Evolutionary conservation across 2,329 filamentous ascomycete genomes (phyloP).

Genomic region (Graphium sp.): DNA sequence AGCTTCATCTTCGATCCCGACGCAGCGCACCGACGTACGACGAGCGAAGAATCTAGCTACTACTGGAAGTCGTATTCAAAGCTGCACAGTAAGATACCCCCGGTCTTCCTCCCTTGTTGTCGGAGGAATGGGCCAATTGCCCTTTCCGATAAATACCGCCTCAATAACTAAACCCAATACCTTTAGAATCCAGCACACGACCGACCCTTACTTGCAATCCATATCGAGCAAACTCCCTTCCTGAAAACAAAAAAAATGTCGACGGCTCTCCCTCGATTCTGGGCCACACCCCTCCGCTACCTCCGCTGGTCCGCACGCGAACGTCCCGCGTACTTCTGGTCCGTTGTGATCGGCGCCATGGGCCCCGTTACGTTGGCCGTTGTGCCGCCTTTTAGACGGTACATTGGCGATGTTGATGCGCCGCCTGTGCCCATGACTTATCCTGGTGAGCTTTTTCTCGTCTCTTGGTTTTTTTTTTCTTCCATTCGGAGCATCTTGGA

Average conservation of each 20-base stretch:
- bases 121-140: too few relatives aligned
- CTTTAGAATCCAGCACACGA: neutral
- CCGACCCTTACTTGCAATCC: neutral
- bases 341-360: slow-evolving; percentile 52
- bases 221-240: neutral
- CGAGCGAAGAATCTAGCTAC: too few relatives aligned
- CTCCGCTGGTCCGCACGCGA: slow-evolving; percentile 75
- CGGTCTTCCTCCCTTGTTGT: too few relatives aligned
- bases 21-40: too few relatives aligned
- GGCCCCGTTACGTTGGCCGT: slow-evolving; percentile 56
- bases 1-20: too few relatives aligned
- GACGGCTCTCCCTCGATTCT: slow-evolving; percentile 56
- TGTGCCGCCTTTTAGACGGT: slow-evolving; percentile 57
- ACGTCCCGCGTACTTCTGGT: slow-evolving; percentile 85
- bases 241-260: slow-evolving; percentile 32
- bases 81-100: too few relatives aligned
- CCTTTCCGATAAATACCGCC: too few relatives aligned
- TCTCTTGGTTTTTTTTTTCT: too few relatives aligned
- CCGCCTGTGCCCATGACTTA: slow-evolving; percentile 73
- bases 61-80: too few relatives aligned
- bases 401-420: slow-evolving; percentile 58
- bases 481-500: too few relatives aligned
- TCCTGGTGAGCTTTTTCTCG: slow-evolving; percentile 52
- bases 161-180: neutral
- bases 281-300: slow-evolving; percentile 68